Conservation (phyloP, 495 filamentous ascomycete species). For the Xylaria acuta region DNA sequence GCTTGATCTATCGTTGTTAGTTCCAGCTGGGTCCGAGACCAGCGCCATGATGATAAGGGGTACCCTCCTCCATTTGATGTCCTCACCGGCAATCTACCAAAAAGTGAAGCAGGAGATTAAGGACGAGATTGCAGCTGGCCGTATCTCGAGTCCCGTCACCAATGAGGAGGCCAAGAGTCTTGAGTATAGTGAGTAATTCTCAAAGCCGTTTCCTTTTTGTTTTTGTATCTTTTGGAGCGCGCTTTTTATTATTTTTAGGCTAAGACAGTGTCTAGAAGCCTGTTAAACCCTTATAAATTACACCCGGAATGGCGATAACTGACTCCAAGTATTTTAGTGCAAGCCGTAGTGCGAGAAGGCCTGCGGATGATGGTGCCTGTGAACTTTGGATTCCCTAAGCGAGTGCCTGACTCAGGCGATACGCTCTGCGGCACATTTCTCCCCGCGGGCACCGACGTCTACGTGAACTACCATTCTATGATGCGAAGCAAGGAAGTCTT, state of each 20-base stretch:
- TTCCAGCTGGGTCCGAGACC: slow-evolving; percentile 67
- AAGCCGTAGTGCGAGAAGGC: slow-evolving; percentile 59
- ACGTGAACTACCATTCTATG: slow-evolving; percentile 50
- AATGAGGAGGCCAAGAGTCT: slow-evolving; percentile 48
- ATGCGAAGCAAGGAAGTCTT: slow-evolving; percentile 49
- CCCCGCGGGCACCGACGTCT: slow-evolving; percentile 59
- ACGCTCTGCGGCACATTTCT: slow-evolving; percentile 54
- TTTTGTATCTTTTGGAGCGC: not conserved
- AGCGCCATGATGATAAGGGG: slow-evolving; percentile 45
- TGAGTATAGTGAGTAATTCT: slow-evolving; percentile 40
- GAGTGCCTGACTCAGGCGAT: slow-evolving; percentile 59
- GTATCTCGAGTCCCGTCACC: slow-evolving; percentile 42
- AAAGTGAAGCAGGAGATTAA: slow-evolving; percentile 64
- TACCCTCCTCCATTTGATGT: slow-evolving; percentile 58
- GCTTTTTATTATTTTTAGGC: no score
- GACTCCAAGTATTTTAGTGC: slow-evolving; percentile 3
- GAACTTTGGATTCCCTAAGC: slow-evolving; percentile 45
- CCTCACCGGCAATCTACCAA: slow-evolving; percentile 50
- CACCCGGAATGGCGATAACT: no score
- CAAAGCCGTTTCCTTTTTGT: not conserved
- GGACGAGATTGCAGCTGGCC: slow-evolving; percentile 38
- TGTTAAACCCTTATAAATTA: not conserved
- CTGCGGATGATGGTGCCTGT: slow-evolving; percentile 53
- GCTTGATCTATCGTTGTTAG: slow-evolving; percentile 39
- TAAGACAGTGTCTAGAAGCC: not conserved